A percentile compares a stretch with the other conserved stretches of the same genome.
phyloP scores from a whole-genome alignment of 2,329 filamentous ascomycete genomes.

The Balansia obtecta region DNA sequence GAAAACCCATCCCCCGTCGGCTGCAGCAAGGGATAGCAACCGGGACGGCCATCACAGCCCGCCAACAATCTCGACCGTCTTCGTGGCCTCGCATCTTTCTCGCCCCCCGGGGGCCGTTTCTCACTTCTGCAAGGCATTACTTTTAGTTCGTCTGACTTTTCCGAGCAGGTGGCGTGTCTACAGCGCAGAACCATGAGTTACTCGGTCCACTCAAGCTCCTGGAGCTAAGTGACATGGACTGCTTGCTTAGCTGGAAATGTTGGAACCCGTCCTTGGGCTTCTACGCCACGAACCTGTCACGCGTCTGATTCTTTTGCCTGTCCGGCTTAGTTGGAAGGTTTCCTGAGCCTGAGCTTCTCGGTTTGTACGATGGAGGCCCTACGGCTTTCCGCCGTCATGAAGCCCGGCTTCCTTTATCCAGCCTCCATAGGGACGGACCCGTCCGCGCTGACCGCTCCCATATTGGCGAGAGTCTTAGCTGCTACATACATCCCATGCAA shows the following conservation, averaged over 20 bases:
- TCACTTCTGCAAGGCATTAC: conserved; percentile 6
- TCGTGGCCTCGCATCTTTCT: conserved; percentile 1
- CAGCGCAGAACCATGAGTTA: conserved; percentile 4
- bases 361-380: not conserved
- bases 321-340: not conserved
- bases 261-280: conserved; percentile 10
- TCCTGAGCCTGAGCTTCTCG: not conserved
- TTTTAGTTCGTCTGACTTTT: conserved; percentile 3
- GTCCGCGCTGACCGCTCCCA: conserved; percentile 2
- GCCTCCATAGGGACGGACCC: not conserved
- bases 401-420: not conserved
- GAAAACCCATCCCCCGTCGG: not conserved
- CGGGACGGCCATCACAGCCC: conserved; percentile 2
- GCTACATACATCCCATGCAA: not conserved
- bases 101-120: not conserved
- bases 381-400: not conserved
- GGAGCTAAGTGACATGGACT: conserved; percentile 6
- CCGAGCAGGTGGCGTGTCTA: conserved; percentile 5
- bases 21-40: conserved; percentile 4
- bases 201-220: conserved; percentile 5
- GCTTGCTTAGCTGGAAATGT: conserved; percentile 6
- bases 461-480: not conserved
- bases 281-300: conserved; percentile 7
- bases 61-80: conserved; percentile 2
- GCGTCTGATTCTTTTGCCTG: conserved; percentile 5